phyloP scores from a whole-genome alignment of 192 early-diverging fungal genomes.

The Chytriomyces confervae region DNA sequence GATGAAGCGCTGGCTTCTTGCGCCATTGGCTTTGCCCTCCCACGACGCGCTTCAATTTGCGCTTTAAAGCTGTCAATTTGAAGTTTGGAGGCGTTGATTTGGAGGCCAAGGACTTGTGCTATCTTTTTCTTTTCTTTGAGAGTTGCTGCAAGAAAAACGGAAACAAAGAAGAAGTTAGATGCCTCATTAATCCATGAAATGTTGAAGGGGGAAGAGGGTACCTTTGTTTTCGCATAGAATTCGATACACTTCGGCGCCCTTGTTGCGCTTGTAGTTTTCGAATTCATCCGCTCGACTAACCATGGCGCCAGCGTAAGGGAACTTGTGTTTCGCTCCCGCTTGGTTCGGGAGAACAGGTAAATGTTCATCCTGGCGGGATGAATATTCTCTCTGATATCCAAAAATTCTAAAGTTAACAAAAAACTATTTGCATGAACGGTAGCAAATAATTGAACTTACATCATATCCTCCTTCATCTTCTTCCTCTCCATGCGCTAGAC shows the following conservation, averaged over 20 bases:
- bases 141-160: conserved; percentile 34
- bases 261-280: conserved; percentile 61
- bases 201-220: conserved; percentile 30
- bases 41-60: conserved; percentile 37
- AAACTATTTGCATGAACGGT: background rate
- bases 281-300: conserved; percentile 61
- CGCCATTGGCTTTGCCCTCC: background rate
- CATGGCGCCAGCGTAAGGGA: background rate
- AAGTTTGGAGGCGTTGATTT: conserved; percentile 51
- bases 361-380: conserved; percentile 26
- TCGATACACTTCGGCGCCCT: conserved; percentile 58
- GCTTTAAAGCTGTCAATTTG: conserved; percentile 55
- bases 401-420: background rate
- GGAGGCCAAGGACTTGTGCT: conserved; percentile 51
- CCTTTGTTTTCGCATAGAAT: conserved; percentile 67
- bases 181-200: background rate
- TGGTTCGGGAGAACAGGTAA: conserved; percentile 37
- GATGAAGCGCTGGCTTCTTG: background rate
- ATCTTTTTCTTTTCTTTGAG: conserved; percentile 58
- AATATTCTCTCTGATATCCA: conserved; percentile 20
- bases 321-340: background rate
- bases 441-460: conserved; percentile 15
- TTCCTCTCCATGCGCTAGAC: background rate
- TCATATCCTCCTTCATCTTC: conserved; percentile 42
- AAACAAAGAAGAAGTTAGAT: background rate